These are phyloP conservation scores for Citrullus amarus DNA, from an alignment of 306 rosid genomes.

Conservation along the genomic window DNA sequence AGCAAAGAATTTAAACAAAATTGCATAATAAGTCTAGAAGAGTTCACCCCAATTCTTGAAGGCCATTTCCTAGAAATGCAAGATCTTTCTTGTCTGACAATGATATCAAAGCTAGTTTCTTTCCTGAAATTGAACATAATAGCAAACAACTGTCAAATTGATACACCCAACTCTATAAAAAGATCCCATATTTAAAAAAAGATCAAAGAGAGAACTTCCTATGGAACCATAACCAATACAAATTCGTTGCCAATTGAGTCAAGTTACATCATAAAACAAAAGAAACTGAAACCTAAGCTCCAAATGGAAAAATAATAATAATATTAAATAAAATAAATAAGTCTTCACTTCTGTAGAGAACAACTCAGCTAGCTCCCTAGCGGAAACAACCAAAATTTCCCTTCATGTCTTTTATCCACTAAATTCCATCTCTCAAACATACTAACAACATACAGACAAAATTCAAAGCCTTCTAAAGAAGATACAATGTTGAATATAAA, in stretches of 20 bases:
- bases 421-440: not conserved
- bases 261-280: not conserved
- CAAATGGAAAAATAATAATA: not conserved
- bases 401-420: not conserved
- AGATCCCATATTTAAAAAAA: not conserved
- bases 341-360: too few relatives aligned
- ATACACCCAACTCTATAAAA: not conserved
- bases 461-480: not conserved
- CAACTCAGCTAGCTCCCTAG: not conserved
- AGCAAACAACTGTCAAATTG: not conserved
- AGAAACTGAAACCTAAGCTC: not conserved
- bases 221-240: not conserved
- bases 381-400: not conserved
- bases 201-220: not conserved
- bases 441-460: not conserved
- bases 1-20: not conserved
- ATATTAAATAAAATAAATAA: not conserved
- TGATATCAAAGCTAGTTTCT: slow-evolving; percentile 73
- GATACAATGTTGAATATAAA: not conserved
- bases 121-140: slow-evolving; percentile 29
- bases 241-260: not conserved
- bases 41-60: slow-evolving; percentile 70
- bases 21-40: not conserved
- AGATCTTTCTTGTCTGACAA: slow-evolving; percentile 85
- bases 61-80: slow-evolving; percentile 62